These are phyloP conservation scores for Neopestalotiopsis sp. DNA, from an alignment of 2,329 filamentous ascomycete genomes.

Conservation along the genomic window DNA sequence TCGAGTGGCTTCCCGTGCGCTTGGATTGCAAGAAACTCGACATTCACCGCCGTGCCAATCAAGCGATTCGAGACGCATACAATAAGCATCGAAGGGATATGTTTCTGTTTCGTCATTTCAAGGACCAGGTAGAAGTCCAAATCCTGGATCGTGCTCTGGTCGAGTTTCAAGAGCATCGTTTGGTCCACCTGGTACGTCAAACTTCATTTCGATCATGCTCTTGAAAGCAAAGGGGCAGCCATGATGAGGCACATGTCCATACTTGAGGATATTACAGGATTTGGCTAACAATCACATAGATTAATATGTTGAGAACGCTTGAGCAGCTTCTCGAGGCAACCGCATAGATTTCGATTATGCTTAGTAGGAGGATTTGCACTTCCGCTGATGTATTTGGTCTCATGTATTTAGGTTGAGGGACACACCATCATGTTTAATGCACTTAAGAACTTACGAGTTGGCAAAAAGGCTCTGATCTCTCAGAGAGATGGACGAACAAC, in stretches of 20 bases:
- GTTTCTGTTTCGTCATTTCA: not conserved
- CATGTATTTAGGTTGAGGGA: not conserved
- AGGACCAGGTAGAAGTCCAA: not conserved
- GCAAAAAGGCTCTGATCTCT: not conserved
- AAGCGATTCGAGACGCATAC: not conserved
- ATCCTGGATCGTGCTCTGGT: constrained; percentile 7
- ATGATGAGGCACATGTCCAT: too few species aligned
- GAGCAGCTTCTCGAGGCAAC: constrained; percentile 7
- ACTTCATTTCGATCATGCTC: not conserved
- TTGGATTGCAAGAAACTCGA: constrained; percentile 24
- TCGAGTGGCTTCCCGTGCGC: constrained; percentile 24
- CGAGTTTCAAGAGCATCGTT: constrained; percentile 14
- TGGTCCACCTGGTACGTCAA: not conserved
- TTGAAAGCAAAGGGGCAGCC: too few species aligned
- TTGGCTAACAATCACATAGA: not conserved
- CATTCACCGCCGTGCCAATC: constrained; percentile 6
- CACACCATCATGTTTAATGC: not conserved
- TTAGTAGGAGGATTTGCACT: not conserved
- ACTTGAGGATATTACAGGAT: not conserved
- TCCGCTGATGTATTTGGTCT: not conserved
- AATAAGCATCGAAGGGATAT: not conserved
- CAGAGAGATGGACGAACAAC: not conserved
- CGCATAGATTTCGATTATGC: not conserved
- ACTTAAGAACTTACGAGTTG: not conserved
- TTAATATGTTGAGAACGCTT: constrained; percentile 10